Percentiles rank a stretch among this genome's conserved stretches.
phyloP scores from a whole-genome alignment of 2,329 filamentous ascomycete species.

The Hypoxylon rubiginosum region DNA sequence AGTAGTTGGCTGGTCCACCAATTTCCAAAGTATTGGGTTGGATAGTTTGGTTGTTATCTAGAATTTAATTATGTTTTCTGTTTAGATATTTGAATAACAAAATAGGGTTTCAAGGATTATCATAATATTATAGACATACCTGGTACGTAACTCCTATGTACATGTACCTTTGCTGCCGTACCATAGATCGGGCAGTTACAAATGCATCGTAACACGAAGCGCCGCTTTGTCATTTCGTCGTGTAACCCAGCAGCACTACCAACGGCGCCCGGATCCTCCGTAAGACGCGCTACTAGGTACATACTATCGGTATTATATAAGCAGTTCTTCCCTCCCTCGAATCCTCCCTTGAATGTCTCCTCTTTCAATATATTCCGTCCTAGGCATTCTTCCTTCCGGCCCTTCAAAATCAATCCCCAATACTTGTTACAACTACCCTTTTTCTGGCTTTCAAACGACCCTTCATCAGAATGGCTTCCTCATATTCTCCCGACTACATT shows the following conservation, averaged over 20 bases:
- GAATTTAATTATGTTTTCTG: no score
- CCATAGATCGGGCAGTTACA: no score
- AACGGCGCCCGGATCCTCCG: no score
- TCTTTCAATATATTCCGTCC: not conserved
- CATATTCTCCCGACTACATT: slow-evolving; percentile 29
- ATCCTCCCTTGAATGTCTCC: not conserved
- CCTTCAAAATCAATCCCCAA: not conserved
- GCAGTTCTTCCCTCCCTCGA: not conserved
- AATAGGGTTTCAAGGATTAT: no score
- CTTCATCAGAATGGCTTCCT: slow-evolving; percentile 9
- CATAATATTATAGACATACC: no score
- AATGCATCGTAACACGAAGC: no score
- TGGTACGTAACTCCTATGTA: no score
- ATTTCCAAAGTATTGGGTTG: no score
- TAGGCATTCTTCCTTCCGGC: not conserved
- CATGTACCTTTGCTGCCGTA: no score
- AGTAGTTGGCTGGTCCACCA: no score
- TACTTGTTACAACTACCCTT: not conserved
- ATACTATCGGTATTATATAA: not conserved
- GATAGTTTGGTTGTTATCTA: no score
- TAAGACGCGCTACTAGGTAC: not conserved
- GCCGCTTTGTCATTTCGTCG: not conserved
- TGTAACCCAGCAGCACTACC: not conserved
- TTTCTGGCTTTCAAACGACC: not conserved
- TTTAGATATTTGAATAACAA: no score